These are phyloP conservation scores for Hyaloraphidium curvatum DNA, from an alignment of 192 early-diverging fungal species.

Conservation along the genomic window DNA sequence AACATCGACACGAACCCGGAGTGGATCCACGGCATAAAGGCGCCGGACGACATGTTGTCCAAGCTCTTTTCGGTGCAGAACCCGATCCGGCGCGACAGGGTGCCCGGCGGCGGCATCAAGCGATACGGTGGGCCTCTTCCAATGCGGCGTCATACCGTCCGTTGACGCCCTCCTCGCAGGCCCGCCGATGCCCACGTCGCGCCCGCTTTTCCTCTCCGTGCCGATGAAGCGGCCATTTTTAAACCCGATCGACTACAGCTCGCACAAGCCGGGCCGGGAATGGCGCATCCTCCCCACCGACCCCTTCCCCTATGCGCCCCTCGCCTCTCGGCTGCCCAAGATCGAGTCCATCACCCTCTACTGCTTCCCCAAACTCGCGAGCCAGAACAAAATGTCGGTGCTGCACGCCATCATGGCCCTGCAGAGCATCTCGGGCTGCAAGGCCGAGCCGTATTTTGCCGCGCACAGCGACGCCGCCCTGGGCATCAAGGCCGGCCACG, in stretches of 20 bases:
- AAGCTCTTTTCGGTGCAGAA: too few relatives aligned
- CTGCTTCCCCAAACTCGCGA: neutral
- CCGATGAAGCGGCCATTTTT: constrained; percentile 6
- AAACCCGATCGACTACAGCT: constrained; percentile 35
- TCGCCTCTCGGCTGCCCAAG: neutral
- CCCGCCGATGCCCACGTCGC: neutral
- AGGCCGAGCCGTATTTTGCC: constrained; percentile 63
- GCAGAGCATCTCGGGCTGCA: constrained; percentile 64
- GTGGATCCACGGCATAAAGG: too few relatives aligned
- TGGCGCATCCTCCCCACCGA: neutral
- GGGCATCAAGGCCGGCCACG: constrained; percentile 80
- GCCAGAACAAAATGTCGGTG: constrained; percentile 15
- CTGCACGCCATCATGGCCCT: constrained; percentile 80
- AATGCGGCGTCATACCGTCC: neutral
- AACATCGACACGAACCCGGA: constrained; percentile 7
- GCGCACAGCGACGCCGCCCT: constrained; percentile 54
- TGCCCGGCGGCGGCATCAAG: neutral
- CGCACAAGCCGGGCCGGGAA: neutral
- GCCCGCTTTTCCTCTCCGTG: neutral
- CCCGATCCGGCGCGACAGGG: neutral
- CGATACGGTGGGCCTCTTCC: neutral
- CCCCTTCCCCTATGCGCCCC: neutral
- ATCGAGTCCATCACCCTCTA: neutral
- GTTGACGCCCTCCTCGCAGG: neutral
- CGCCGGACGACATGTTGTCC: too few relatives aligned